These are phyloP conservation scores for Linderniella brevidens DNA, from an alignment of 257 asterid species.

Conservation along the genomic window DNA sequence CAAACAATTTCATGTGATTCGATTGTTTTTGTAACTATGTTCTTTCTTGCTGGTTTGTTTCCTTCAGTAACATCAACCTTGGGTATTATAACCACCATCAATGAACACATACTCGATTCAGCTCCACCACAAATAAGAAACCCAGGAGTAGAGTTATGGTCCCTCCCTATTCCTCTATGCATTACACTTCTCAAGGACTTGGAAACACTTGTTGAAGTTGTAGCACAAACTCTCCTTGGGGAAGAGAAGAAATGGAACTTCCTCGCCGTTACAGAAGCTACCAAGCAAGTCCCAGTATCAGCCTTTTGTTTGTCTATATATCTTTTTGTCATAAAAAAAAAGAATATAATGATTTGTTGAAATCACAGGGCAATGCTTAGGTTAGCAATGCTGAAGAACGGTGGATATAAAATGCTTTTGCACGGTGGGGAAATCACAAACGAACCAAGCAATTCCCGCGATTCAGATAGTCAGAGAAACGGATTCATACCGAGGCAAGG, in stretches of 20 bases:
- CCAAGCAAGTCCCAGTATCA: slow-evolving; percentile 34
- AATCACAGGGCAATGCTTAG: slow-evolving; percentile 63
- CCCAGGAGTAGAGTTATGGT: slow-evolving; percentile 32
- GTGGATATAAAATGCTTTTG: slow-evolving; percentile 87
- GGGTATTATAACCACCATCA: slow-evolving; percentile 61
- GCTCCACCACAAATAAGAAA: slow-evolving; percentile 23
- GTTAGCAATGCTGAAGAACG: slow-evolving; percentile 38
- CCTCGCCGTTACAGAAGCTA: slow-evolving; percentile 62
- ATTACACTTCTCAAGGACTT: slow-evolving; percentile 83
- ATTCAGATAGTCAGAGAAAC: slow-evolving; percentile 19
- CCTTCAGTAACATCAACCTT: slow-evolving; percentile 71
- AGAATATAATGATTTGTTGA: not conserved
- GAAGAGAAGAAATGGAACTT: slow-evolving; percentile 85
- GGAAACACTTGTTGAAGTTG: slow-evolving; percentile 94
- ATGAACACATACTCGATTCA: slow-evolving; percentile 70
- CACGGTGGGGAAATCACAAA: slow-evolving; percentile 76
- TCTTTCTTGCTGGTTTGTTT: not conserved
- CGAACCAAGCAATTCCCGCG: slow-evolving; percentile 18
- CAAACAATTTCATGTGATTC: not conserved
- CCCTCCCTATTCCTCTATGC: slow-evolving; percentile 66
- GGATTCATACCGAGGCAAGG: slow-evolving; percentile 23
- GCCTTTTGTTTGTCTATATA: slow-evolving; percentile 3
- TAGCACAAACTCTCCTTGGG: slow-evolving; percentile 65
- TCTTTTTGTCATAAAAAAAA: slow-evolving; percentile 1
- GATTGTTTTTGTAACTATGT: not conserved